Base-by-base conservation (phyloP, 768 basidiomycete species). In the Tylopilus plumbeoviolaceoides region DNA sequence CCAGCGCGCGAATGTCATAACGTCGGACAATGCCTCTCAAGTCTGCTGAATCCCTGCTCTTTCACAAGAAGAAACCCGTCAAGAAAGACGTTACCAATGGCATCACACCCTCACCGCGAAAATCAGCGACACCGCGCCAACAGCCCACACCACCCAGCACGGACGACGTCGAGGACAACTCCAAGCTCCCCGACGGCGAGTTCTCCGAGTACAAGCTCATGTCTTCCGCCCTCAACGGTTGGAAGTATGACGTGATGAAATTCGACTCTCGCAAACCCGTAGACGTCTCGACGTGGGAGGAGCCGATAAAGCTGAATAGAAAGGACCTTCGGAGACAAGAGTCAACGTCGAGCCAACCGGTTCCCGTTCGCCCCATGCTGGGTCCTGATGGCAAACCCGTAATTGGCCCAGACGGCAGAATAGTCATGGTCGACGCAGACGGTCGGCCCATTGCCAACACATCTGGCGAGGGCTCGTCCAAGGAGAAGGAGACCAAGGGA, bases 161-260 rank as follows among this genome's bases (percentile, higher is more conserved):
- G 1, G 76, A 79, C n/a, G 76, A 80, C 20, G 70, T 73, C 44
- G 84, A 83, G 28, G 81, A 78, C 52, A 66, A 68, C 8, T 63
- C 80, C 45, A 73, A 78, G 54, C 78, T 85, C 39, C 87, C 87
- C 35, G 82, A 85, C 38, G 82, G 82, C 56, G 77, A 82, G 0
- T 91, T 73, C 72, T 78, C 81, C 57, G 90, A 92, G 66, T 93
- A 82, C 73, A 80, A 79, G 63, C 80, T 93, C 63, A 79, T 90
- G 68, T 89, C 89, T 7, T 86, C 87, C 27, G 80, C 83, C 15
- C 80, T 87, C 64, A 88, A 89, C 65, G 89, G 87, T 25, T 92
- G 90, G 89, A 90, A 88, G 65, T 90, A 91, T 77, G 89, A 93
- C 71, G 82, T 94, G 53, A 91, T 94, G 87, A 91, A 91, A 70